Evolutionary conservation across 495 filamentous ascomycete species (phyloP).

Genomic region (Trichoderma gamsii): DNA sequence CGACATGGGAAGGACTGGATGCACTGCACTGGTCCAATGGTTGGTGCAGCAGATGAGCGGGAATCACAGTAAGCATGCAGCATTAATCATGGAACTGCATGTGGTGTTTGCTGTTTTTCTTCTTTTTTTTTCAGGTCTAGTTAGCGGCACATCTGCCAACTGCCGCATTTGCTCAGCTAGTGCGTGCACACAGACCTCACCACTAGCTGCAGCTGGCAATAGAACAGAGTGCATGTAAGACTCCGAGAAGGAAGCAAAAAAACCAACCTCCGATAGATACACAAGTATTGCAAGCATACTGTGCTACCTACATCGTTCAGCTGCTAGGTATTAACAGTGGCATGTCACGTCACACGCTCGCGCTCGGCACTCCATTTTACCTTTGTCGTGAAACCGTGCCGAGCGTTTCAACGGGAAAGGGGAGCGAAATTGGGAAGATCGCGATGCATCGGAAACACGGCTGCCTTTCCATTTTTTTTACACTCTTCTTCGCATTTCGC

Average conservation of each 20-base stretch:
- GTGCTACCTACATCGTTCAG: too few species aligned
- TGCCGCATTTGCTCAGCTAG: not conserved
- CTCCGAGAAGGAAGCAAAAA: not conserved
- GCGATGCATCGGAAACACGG: constrained; percentile 2
- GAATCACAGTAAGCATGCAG: not conserved
- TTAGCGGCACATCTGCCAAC: not conserved
- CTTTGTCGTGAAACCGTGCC: not conserved
- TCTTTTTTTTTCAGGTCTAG: not conserved
- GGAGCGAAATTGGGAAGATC: not conserved
- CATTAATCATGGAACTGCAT: not conserved
- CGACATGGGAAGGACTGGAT: not conserved
- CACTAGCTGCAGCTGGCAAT: not conserved
- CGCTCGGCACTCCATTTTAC: not conserved
- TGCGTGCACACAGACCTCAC: not conserved
- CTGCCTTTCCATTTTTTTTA: not conserved
- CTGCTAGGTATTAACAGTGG: too few species aligned
- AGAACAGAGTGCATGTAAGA: not conserved
- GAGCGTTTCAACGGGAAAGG: not conserved
- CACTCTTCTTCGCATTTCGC: not conserved
- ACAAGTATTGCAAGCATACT: not conserved
- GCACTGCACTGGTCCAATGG: not conserved
- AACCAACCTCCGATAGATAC: not conserved
- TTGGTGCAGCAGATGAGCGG: not conserved
- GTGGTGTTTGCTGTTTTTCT: not conserved
- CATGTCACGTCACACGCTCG: not conserved